These are phyloP conservation scores for Lizanozyma gosingica DNA, from an alignment of 1,139 yeast species.

Conservation along the genomic window DNA sequence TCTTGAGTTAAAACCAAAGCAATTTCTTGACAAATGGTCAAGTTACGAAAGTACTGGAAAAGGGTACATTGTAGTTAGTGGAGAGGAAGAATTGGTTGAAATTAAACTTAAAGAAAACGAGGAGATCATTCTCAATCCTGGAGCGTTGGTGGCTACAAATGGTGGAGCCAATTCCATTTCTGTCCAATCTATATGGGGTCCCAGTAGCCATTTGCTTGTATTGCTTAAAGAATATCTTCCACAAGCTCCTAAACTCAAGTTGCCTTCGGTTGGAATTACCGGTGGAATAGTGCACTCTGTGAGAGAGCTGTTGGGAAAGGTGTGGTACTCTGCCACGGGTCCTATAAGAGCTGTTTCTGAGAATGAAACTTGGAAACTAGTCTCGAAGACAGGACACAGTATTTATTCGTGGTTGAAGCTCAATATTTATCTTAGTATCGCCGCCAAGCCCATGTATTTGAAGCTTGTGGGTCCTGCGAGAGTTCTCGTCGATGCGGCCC, in stretches of 20 bases:
- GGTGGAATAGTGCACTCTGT: background rate
- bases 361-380: no score
- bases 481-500: background rate
- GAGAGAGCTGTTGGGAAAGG: no score
- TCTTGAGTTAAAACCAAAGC: constrained; percentile 7
- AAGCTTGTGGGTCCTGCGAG: background rate
- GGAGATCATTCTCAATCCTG: constrained; percentile 9
- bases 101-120: constrained; percentile 10
- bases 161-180: background rate
- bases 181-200: no score
- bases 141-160: constrained; percentile 12
- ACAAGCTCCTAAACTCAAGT: no score
- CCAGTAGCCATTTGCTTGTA: no score
- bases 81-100: constrained; percentile 9
- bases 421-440: background rate
- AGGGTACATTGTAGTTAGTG: constrained; percentile 13
- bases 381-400: background rate
- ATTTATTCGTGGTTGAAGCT: background rate
- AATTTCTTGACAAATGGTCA: constrained; percentile 2
- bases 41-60: constrained; percentile 9
- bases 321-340: no score
- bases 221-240: no score
- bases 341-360: no score
- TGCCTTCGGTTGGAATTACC: background rate
- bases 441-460: constrained; percentile 1